These are phyloP conservation scores for Penicillium bialowiezense DNA, from an alignment of 495 filamentous ascomycete genomes.

Conservation along the genomic window DNA sequence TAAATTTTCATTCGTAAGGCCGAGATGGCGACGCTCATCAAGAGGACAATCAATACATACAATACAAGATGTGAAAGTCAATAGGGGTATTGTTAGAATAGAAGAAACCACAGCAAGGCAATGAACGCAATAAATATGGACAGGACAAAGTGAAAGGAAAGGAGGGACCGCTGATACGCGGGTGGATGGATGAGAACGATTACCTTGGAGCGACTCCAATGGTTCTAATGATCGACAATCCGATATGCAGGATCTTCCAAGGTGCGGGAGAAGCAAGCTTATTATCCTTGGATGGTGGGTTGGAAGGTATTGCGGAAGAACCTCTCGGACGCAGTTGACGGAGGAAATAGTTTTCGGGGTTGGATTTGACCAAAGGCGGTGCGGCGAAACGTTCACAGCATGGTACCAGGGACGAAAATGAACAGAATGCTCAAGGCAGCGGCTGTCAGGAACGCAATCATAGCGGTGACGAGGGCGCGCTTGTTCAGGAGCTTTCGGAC, in stretches of 20 bases:
- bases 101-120: constrained; percentile 17
- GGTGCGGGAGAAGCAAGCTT: constrained; percentile 17
- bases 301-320: neutral
- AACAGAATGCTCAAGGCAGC: constrained; percentile 77
- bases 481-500: constrained; percentile 79
- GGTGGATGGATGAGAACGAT: neutral
- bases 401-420: constrained; percentile 88
- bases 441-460: constrained; percentile 69
- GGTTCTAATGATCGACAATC: neutral
- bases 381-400: constrained; percentile 53
- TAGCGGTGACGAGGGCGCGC: constrained; percentile 72
- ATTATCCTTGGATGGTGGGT: constrained; percentile 3
- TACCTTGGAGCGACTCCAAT: neutral
- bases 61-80: constrained; percentile 27
- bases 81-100: constrained; percentile 41
- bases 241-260: neutral
- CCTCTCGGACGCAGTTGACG: neutral
- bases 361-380: neutral
- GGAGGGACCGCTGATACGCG: constrained; percentile 8
- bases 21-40: constrained; percentile 23
- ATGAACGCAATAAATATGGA: constrained; percentile 23
- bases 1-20: constrained; percentile 22
- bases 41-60: constrained; percentile 26
- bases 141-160: constrained; percentile 16
- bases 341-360: constrained; percentile 5